Percentiles rank a stretch among this genome's conserved stretches.
Conservation (phyloP, 345 rosid genomes). For the Rhizophora apiculata region DNA sequence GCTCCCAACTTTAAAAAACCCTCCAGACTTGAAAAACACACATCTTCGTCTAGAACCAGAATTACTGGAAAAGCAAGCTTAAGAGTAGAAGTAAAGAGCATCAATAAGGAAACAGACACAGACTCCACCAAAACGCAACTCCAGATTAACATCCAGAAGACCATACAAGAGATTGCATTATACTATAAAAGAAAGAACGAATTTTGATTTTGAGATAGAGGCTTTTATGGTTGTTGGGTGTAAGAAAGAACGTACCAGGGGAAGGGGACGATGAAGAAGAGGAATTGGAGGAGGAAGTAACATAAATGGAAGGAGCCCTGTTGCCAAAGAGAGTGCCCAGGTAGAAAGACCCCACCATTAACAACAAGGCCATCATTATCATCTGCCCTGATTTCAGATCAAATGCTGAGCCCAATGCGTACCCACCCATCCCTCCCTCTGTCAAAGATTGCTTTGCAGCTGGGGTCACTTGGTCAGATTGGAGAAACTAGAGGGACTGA, state of each 20-base stretch:
- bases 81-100: neutral
- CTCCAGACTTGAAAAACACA: neutral
- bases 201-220: neutral
- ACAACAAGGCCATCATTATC: slow-evolving; percentile 61
- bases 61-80: neutral
- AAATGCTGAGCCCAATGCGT: slow-evolving; percentile 48
- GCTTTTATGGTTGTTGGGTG: neutral
- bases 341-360: slow-evolving; percentile 78
- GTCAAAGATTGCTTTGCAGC: neutral
- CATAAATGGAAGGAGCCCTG: slow-evolving; percentile 47
- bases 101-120: neutral
- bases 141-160: neutral
- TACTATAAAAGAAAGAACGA: neutral
- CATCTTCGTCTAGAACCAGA: neutral
- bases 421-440: slow-evolving; percentile 50
- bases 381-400: slow-evolving; percentile 67
- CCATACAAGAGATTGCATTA: neutral
- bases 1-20: too few relatives aligned
- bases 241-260: slow-evolving; percentile 17
- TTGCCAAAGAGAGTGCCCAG: slow-evolving; percentile 73
- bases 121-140: neutral
- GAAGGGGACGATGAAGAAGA: slow-evolving; percentile 29
- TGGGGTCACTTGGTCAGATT: neutral
- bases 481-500: neutral
- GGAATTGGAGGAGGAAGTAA: slow-evolving; percentile 34